phyloP scores from a whole-genome alignment of 2,329 filamentous ascomycete species.

The Colletotrichum euphorbiae region DNA sequence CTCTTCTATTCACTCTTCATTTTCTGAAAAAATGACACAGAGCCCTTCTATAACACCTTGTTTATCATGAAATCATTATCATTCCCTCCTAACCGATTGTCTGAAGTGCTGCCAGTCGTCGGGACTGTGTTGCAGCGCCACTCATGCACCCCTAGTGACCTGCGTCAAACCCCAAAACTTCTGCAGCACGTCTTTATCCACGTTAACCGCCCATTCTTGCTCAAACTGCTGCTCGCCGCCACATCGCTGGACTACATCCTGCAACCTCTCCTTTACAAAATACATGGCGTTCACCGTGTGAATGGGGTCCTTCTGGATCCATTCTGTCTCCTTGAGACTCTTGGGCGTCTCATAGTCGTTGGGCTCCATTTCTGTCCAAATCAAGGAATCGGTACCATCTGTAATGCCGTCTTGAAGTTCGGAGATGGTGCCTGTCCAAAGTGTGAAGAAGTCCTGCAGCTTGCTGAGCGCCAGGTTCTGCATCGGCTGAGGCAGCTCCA shows the following conservation, averaged over 20 bases:
- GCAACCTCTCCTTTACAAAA: conserved; percentile 73
- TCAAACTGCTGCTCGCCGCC: conserved; percentile 77
- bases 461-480: conserved; percentile 68
- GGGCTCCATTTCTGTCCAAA: conserved; percentile 56
- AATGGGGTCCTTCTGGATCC: conserved; percentile 72
- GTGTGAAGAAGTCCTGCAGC: conserved; percentile 78
- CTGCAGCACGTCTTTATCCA: conserved; percentile 77
- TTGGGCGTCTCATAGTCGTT: conserved; percentile 69
- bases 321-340: conserved; percentile 63
- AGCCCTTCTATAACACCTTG: conserved; percentile 13
- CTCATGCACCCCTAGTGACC: conserved; percentile 4
- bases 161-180: conserved; percentile 60
- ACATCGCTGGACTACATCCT: conserved; percentile 65
- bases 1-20: conserved; percentile 10
- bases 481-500: conserved; percentile 71
- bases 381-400: conserved; percentile 63
- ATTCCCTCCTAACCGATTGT: background rate
- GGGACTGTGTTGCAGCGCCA: background rate
- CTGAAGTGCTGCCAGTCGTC: background rate
- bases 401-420: conserved; percentile 73
- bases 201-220: conserved; percentile 76
- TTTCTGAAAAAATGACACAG: background rate
- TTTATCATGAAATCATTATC: conserved; percentile 35
- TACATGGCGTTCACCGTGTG: conserved; percentile 72
- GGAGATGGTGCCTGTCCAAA: conserved; percentile 78